Evolutionary conservation across 208 protist genomes (phyloP).

Genomic region (Trypanosoma mega): DNA sequence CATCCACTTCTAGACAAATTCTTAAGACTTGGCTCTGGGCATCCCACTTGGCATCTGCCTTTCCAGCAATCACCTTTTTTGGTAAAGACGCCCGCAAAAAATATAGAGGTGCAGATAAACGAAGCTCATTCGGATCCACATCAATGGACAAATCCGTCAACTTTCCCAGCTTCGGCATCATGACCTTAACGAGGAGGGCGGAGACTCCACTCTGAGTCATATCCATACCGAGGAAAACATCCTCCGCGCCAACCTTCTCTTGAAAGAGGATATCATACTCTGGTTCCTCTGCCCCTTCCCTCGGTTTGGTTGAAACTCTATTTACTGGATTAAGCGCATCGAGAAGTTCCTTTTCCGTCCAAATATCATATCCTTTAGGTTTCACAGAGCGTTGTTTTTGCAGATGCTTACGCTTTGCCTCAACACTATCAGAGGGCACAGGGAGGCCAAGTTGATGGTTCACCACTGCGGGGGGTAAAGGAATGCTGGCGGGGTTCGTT

Average conservation of each 20-base stretch:
- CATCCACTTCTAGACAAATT: constrained; percentile 56
- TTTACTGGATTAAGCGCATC: constrained; percentile 23
- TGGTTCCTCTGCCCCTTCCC: constrained; percentile 41
- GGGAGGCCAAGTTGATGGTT: constrained; percentile 77
- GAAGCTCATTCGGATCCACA: constrained; percentile 62
- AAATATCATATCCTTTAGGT: constrained; percentile 73
- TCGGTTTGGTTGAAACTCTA: constrained; percentile 20
- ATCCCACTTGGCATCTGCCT: constrained; percentile 76
- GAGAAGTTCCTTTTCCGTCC: constrained; percentile 75
- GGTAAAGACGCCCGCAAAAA: constrained; percentile 64
- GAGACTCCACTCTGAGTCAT: constrained; percentile 50
- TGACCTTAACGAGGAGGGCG: constrained; percentile 72
- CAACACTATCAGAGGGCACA: constrained; percentile 56
- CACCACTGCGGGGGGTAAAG: constrained; percentile 75
- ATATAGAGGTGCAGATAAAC: constrained; percentile 59
- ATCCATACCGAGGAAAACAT: constrained; percentile 85
- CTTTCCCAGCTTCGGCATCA: constrained; percentile 51
- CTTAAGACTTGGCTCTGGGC: constrained; percentile 46
- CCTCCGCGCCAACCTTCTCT: constrained; percentile 76
- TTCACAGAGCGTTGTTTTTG: constrained; percentile 17
- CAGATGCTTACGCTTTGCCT: constrained; percentile 30
- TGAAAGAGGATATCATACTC: constrained; percentile 75
- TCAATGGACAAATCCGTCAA: constrained; percentile 53
- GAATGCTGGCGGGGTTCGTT: constrained; percentile 38
- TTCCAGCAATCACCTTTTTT: constrained; percentile 45